These are phyloP conservation scores for Stereocaulon alpinum DNA, from an alignment of 495 filamentous ascomycete genomes.

Conservation along the genomic window DNA sequence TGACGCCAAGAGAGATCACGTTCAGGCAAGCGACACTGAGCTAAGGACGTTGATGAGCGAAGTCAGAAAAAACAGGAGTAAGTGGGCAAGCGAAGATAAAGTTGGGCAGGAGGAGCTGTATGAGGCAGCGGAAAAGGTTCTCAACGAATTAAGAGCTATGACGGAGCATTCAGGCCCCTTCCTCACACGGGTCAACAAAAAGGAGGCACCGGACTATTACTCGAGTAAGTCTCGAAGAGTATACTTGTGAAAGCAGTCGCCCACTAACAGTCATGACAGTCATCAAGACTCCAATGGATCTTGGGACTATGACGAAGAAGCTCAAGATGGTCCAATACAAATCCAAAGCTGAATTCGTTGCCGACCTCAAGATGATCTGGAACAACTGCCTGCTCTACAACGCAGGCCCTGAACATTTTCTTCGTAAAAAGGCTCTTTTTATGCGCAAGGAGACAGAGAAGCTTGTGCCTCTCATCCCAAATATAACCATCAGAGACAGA, in stretches of 20 bases:
- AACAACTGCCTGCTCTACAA: constrained; percentile 94
- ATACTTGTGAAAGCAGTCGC: background rate
- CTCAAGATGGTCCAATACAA: constrained; percentile 78
- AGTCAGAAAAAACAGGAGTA: constrained; percentile 92
- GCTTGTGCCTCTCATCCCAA: constrained; percentile 86
- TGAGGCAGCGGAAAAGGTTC: constrained; percentile 88
- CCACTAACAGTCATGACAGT: constrained; percentile 38
- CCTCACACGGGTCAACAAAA: constrained; percentile 83
- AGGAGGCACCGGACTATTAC: constrained; percentile 94
- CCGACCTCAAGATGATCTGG: constrained; percentile 92
- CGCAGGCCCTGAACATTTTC: constrained; percentile 71
- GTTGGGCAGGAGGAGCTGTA: constrained; percentile 97
- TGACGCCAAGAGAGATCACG: constrained; percentile 78
- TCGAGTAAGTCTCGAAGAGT: constrained; percentile 47
- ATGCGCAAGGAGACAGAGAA: constrained; percentile 97
- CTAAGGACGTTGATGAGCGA: constrained; percentile 88
- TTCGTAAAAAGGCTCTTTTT: constrained; percentile 86
- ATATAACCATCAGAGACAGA: constrained; percentile 77
- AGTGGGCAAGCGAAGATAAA: constrained; percentile 97
- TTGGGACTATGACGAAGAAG: constrained; percentile 97
- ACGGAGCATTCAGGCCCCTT: constrained; percentile 95
- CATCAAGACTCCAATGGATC: constrained; percentile 96
- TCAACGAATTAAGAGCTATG: constrained; percentile 90
- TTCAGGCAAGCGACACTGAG: constrained; percentile 84
- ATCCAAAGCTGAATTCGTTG: constrained; percentile 90